These are phyloP conservation scores for Crassisporium funariophilum DNA, from an alignment of 768 basidiomycete species.

Conservation along the genomic window DNA sequence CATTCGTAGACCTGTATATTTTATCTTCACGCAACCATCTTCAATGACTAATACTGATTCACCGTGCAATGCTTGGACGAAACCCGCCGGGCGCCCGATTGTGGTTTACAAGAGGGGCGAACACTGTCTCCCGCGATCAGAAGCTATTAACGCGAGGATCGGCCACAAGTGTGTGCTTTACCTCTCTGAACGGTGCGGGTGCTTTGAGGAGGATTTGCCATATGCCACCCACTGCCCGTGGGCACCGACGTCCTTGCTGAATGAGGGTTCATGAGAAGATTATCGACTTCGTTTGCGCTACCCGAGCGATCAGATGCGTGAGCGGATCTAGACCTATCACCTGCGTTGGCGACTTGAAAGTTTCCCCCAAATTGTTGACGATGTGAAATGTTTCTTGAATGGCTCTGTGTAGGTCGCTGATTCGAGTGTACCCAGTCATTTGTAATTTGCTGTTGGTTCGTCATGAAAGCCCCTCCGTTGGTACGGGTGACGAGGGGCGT, in stretches of 20 bases:
- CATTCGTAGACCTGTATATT: neutral
- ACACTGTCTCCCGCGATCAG: constrained; percentile 32
- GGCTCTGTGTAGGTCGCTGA: constrained; percentile 28
- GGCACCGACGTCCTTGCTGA: constrained; percentile 13
- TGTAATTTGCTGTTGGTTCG: constrained; percentile 21
- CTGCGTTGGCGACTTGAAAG: constrained; percentile 18
- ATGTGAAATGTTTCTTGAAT: constrained; percentile 40
- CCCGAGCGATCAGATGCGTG: constrained; percentile 61
- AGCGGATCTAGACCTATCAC: constrained; percentile 43
- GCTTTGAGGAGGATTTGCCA: constrained; percentile 16
- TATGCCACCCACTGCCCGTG: constrained; percentile 24
- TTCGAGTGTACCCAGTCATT: constrained; percentile 35
- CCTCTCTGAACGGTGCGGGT: constrained; percentile 27
- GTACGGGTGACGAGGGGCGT: constrained; percentile 64
- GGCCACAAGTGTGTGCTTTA: constrained; percentile 14
- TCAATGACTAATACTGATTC: constrained; percentile 7
- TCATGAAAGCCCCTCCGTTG: constrained; percentile 28
- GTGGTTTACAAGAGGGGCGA: constrained; percentile 37
- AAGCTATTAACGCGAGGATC: neutral
- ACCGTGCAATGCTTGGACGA: constrained; percentile 38
- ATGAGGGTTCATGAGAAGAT: constrained; percentile 46
- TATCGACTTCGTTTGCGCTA: constrained; percentile 75
- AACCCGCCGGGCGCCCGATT: constrained; percentile 45
- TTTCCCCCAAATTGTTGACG: constrained; percentile 51
- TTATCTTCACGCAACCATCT: neutral